Conservation (phyloP, 2,329 filamentous ascomycete genomes). For the Alternaria sp. region DNA sequence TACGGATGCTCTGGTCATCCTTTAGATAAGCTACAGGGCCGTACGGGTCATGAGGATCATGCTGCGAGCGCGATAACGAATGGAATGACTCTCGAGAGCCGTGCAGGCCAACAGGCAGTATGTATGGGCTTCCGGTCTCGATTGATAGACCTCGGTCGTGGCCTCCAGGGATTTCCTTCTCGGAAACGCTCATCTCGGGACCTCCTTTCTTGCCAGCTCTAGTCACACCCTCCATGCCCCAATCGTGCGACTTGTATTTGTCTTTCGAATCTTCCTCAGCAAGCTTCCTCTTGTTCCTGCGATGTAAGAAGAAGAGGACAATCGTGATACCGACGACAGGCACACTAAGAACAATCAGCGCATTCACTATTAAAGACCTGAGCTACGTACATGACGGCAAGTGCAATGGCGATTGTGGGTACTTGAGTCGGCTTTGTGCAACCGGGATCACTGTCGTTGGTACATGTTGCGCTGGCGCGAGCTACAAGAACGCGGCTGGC, state of each 20-base stretch:
- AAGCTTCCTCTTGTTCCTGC: slow-evolving; percentile 76
- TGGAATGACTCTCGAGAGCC: slow-evolving; percentile 86
- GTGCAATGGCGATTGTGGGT: slow-evolving; percentile 45
- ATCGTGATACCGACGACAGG: slow-evolving; percentile 73
- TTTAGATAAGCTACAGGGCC: slow-evolving; percentile 69
- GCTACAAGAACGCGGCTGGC: slow-evolving; percentile 41
- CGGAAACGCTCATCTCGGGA: slow-evolving; percentile 68
- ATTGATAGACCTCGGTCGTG: slow-evolving; percentile 64
- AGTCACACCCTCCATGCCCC: slow-evolving; percentile 73
- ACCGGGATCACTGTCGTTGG: slow-evolving; percentile 44
- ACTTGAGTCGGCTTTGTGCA: slow-evolving; percentile 49
- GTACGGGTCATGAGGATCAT: slow-evolving; percentile 85
- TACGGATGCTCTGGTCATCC: slow-evolving; percentile 51
- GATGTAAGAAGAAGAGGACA: slow-evolving; percentile 79
- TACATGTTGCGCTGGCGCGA: slow-evolving; percentile 37
- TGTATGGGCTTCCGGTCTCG: slow-evolving; percentile 81
- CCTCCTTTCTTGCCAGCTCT: slow-evolving; percentile 45
- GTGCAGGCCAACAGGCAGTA: slow-evolving; percentile 85
- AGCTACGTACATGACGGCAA: slow-evolving; percentile 45
- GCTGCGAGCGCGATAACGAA: slow-evolving; percentile 80
- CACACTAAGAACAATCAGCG: slow-evolving; percentile 65
- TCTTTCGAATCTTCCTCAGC: slow-evolving; percentile 82
- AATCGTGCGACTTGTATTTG: slow-evolving; percentile 91
- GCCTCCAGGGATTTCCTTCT: slow-evolving; percentile 50
- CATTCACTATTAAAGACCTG: not conserved